Base-by-base conservation (phyloP, 352 stramenopile species). In the Phytophthora citricola region DNA sequence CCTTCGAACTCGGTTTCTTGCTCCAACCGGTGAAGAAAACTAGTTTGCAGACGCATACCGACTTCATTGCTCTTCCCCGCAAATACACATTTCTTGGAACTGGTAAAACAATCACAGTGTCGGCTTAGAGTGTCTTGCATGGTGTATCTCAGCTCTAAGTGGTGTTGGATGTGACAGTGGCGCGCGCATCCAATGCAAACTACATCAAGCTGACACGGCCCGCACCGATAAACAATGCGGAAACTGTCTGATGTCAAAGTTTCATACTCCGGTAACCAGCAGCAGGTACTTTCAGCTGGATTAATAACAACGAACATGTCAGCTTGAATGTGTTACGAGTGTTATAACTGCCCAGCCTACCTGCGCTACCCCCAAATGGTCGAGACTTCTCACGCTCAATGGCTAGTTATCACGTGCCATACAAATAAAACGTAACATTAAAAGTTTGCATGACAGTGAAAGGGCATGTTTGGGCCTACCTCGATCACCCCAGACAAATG, bases 401-500 rank as follows among this genome's bases (percentile, higher is more conserved):
- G 31, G 71, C 71, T 80, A n/a, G 14, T 45, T 17, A 2, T 5
- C 27, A 51, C 48, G n/a, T 34, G 26, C 17, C 29, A 48, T 38
- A 29, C 12, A 38, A n/a, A 22, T 12, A 34, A 22, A 4, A 26
- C 4, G 24, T 26, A 43, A 24, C 27, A 26, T 36, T 26, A 22
- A 45, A 9, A 11, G 5, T 32, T 22, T 32, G 5, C 10, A 14
- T 6, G 22, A 27, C 2, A 36, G 8, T 44, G 14, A 56, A 6
- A 4, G 31, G 40, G 38, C 14, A 1, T 36, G 43, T 22, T 14
- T 36, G 10, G 15, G 58, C 57, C 0, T 52, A 92, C 83, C 81
- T 83, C 82, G 71, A 66, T 94, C 85, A 2, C 85, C 85, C 84
- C 87, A 93, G 2, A 89, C 81, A 69, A 92, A 94, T 0, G 85